phyloP scores from a whole-genome alignment of 495 filamentous ascomycete genomes.

The Aspergillus asperescens region DNA sequence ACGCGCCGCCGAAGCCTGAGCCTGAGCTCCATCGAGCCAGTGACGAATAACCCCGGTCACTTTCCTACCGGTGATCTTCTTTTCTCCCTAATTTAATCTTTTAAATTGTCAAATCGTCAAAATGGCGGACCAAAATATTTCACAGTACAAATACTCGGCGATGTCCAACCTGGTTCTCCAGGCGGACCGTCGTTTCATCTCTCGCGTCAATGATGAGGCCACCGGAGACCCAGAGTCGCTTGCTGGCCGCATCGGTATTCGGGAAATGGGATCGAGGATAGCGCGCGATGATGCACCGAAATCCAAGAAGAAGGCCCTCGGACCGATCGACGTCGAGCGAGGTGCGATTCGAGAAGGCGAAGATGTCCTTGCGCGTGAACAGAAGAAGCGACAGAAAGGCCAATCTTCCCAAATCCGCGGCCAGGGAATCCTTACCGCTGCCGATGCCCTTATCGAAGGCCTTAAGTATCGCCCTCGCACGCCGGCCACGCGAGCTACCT shows the following conservation, averaged over 20 bases:
- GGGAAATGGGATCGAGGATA: constrained; percentile 87
- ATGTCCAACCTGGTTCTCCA: constrained; percentile 99
- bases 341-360: constrained; percentile 78
- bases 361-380: constrained; percentile 79
- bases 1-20: constrained; percentile 31
- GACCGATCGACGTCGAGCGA: constrained; percentile 63
- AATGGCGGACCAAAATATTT: constrained; percentile 92
- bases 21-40: constrained; percentile 33
- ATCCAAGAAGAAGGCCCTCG: constrained; percentile 62
- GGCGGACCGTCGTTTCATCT: constrained; percentile 94
- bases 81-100: constrained; percentile 18
- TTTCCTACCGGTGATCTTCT: constrained; percentile 15
- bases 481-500: constrained; percentile 87
- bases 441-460: constrained; percentile 83
- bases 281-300: constrained; percentile 74
- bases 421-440: constrained; percentile 75
- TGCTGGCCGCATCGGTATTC: constrained; percentile 84
- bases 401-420: constrained; percentile 68
- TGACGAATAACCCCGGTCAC: constrained; percentile 29
- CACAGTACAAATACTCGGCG: constrained; percentile 99
- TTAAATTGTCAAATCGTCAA: constrained; percentile 30
- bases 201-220: constrained; percentile 84
- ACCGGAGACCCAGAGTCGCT: constrained; percentile 97
- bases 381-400: constrained; percentile 76
- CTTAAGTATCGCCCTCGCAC: constrained; percentile 84